These are phyloP conservation scores for Phyllosticta citribraziliensis DNA, from an alignment of 2,329 filamentous ascomycete species.

Conservation along the genomic window DNA sequence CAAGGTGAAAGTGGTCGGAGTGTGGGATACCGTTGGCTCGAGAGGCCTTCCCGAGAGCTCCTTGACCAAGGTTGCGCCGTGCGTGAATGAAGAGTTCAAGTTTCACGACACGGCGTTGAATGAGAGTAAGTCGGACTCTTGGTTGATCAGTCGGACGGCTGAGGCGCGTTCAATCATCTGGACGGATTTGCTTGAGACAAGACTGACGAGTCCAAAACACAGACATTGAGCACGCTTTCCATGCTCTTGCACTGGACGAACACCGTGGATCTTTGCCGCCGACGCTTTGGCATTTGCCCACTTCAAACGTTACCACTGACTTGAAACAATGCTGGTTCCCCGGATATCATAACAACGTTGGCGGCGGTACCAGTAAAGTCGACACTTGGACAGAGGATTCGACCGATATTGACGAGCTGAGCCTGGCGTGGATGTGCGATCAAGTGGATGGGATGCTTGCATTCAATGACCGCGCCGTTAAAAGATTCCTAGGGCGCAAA, in stretches of 20 bases:
- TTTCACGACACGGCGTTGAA: constrained; percentile 8
- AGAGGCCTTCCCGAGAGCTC: not conserved
- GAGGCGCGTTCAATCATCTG: not conserved
- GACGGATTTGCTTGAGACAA: not conserved
- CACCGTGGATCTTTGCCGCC: constrained; percentile 41
- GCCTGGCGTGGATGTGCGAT: constrained; percentile 33
- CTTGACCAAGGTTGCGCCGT: constrained; percentile 1
- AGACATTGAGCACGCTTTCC: constrained; percentile 44
- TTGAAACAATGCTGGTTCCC: constrained; percentile 49
- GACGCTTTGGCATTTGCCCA: constrained; percentile 40
- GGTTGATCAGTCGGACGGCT: too few relatives aligned
- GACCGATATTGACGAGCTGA: constrained; percentile 25
- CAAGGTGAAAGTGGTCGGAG: constrained; percentile 35
- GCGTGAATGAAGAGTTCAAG: constrained; percentile 4
- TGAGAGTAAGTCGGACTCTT: not conserved
- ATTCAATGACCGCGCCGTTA: not conserved
- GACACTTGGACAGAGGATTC: not conserved
- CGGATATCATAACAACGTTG: constrained; percentile 43
- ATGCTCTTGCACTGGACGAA: constrained; percentile 47
- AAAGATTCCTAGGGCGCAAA: not conserved
- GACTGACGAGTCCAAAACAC: not conserved
- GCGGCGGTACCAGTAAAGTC: constrained; percentile 33
- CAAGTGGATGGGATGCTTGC: not conserved
- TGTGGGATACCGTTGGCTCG: constrained; percentile 35
- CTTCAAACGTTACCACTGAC: constrained; percentile 16